These are phyloP conservation scores for Phoma sp. DNA, from an alignment of 2,329 filamentous ascomycete species.

Conservation along the genomic window DNA sequence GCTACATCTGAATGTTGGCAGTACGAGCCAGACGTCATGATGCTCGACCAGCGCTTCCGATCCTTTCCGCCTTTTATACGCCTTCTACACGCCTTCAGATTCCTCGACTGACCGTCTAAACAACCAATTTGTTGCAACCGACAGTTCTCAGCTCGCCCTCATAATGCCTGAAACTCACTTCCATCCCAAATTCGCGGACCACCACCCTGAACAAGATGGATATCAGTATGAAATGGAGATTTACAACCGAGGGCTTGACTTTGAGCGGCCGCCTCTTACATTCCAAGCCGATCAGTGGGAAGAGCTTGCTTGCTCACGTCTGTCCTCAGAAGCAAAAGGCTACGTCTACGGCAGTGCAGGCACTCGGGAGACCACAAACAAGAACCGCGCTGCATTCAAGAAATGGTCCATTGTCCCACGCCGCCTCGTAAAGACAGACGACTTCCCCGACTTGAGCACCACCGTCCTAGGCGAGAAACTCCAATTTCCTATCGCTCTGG, in stretches of 20 bases:
- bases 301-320: conserved; percentile 32
- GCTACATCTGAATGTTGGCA: neutral
- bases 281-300: conserved; percentile 38
- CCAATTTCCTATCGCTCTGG: conserved; percentile 64
- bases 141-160: neutral
- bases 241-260: conserved; percentile 43
- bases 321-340: conserved; percentile 42
- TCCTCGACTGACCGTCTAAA: neutral
- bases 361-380: conserved; percentile 39
- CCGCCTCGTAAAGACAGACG: conserved; percentile 19
- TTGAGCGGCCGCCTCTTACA: conserved; percentile 43
- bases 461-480: conserved; percentile 52
- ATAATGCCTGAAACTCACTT: conserved; percentile 22
- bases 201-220: conserved; percentile 25
- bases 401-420: conserved; percentile 34
- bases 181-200: conserved; percentile 18
- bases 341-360: conserved; percentile 47
- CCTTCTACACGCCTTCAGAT: neutral
- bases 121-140: neutral
- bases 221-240: conserved; percentile 39
- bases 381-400: conserved; percentile 37
- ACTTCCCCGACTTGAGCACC: conserved; percentile 22
- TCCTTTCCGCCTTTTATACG: neutral
- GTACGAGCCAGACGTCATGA: conserved; percentile 1
- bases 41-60: conserved; percentile 5